Conservation (phyloP, 345 rosid genomes). For the Populus deltoides region DNA sequence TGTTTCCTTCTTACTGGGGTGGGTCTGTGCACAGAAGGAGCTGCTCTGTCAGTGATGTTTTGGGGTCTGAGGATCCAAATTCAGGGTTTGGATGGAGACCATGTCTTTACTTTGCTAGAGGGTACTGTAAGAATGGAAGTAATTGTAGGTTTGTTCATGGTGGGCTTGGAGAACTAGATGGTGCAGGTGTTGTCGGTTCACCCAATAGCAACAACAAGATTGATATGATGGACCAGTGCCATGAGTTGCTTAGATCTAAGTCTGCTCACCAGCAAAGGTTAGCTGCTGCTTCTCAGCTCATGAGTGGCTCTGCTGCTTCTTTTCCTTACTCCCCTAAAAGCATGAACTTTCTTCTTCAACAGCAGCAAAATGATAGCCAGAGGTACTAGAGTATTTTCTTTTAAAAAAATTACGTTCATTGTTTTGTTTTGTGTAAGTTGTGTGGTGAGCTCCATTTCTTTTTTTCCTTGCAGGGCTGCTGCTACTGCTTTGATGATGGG, state of each 20-base stretch:
- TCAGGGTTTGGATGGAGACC: constrained; percentile 85
- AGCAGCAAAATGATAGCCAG: constrained; percentile 63
- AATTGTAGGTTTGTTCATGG: constrained; percentile 79
- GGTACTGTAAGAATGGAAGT: constrained; percentile 83
- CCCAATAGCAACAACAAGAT: constrained; percentile 50
- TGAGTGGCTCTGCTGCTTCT: constrained; percentile 36
- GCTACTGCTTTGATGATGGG: constrained; percentile 65
- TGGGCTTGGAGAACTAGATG: constrained; percentile 46
- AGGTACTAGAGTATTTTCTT: constrained; percentile 33
- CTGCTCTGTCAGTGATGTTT: constrained; percentile 65
- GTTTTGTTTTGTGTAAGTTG: neutral
- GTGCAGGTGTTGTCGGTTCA: constrained; percentile 50
- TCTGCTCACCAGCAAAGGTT: constrained; percentile 68
- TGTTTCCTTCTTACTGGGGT: constrained; percentile 47
- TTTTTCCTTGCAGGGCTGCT: constrained; percentile 36
- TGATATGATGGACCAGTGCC: constrained; percentile 59
- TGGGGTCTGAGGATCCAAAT: constrained; percentile 59
- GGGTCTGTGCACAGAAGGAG: constrained; percentile 62
- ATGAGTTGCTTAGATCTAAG: constrained; percentile 80
- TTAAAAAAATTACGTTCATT: neutral
- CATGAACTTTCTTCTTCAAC: constrained; percentile 61
- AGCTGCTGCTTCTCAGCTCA: constrained; percentile 51
- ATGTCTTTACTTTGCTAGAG: constrained; percentile 84
- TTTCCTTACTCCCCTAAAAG: constrained; percentile 68
- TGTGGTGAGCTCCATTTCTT: neutral